phyloP scores from a whole-genome alignment of 2,329 filamentous ascomycete genomes.

The Pseudogymnoascus sp. region DNA sequence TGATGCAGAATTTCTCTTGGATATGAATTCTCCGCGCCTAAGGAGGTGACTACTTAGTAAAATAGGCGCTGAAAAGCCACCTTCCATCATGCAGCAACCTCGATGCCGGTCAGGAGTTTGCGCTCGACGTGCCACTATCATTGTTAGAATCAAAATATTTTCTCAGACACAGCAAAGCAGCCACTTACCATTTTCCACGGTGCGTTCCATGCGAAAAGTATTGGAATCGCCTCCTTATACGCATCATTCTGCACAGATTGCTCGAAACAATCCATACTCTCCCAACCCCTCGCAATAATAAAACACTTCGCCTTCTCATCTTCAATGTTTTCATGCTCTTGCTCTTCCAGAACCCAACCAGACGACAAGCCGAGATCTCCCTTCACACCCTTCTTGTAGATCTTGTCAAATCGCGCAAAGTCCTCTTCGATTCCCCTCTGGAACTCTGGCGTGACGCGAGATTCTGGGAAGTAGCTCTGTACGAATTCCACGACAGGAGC shows the following conservation, averaged over 20 bases:
- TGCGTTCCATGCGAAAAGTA: constrained; percentile 16
- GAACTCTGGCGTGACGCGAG: constrained; percentile 15
- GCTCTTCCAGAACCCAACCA: constrained; percentile 17
- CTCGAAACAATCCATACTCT: constrained; percentile 17
- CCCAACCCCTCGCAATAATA: constrained; percentile 16
- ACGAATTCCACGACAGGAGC: constrained; percentile 16
- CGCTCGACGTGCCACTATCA: constrained; percentile 12
- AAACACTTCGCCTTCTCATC: constrained; percentile 18
- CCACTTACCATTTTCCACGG: constrained; percentile 15
- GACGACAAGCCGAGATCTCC: constrained; percentile 9
- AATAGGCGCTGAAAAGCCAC: background rate
- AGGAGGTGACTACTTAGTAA: background rate
- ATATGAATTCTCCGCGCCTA: too few relatives aligned
- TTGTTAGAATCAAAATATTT: constrained; percentile 13
- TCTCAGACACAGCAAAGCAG: background rate
- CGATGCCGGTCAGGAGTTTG: background rate
- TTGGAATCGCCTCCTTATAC: constrained; percentile 15
- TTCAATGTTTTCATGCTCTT: constrained; percentile 14
- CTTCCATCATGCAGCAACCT: background rate
- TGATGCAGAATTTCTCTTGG: too few relatives aligned
- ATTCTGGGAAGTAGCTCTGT: constrained; percentile 17
- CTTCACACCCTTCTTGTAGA: constrained; percentile 12
- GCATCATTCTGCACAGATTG: constrained; percentile 13
- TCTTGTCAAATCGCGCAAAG: constrained; percentile 16
- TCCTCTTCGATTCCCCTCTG: constrained; percentile 16